A percentile compares a stretch with the other conserved stretches of the same genome.
Conservation (phyloP, 108 stramenopile species). For the Discostella stelligeroides region DNA sequence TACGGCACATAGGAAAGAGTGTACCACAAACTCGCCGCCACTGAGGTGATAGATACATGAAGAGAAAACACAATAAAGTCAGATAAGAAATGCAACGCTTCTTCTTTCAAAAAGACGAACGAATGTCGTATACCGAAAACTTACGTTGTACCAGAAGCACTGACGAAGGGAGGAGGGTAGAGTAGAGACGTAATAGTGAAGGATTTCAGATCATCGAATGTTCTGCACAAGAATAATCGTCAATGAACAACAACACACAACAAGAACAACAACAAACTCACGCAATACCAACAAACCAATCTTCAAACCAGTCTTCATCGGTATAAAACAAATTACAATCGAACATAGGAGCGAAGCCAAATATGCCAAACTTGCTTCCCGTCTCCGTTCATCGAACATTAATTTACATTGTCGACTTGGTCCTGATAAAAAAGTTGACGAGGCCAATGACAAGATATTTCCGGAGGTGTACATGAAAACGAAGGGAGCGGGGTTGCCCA, state of each 20-base stretch:
- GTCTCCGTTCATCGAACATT: constrained; percentile 83
- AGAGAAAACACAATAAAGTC: neutral
- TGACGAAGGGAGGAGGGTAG: neutral
- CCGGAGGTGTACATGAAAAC: constrained; percentile 71
- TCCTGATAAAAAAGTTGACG: constrained; percentile 45
- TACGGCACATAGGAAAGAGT: constrained; percentile 82
- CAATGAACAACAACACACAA: neutral
- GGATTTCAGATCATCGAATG: too few species aligned
- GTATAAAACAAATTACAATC: constrained; percentile 74
- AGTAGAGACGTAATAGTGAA: neutral
- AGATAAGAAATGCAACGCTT: neutral
- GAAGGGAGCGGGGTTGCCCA: constrained; percentile 84
- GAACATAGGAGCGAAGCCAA: constrained; percentile 63
- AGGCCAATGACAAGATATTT: constrained; percentile 34
- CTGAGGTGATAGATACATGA: constrained; percentile 4
- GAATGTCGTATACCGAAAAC: neutral
- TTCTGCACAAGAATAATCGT: neutral
- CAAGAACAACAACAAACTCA: constrained; percentile 7
- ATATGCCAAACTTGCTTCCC: constrained; percentile 63
- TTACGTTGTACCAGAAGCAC: constrained; percentile 63
- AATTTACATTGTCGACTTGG: constrained; percentile 48
- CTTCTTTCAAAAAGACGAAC: neutral
- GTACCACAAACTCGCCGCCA: constrained; percentile 79
- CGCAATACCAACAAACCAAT: constrained; percentile 56
- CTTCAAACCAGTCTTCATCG: constrained; percentile 53